These are phyloP conservation scores for Lichtheimia ramosa DNA, from an alignment of 371 early-diverging fungal species.

Conservation along the genomic window DNA sequence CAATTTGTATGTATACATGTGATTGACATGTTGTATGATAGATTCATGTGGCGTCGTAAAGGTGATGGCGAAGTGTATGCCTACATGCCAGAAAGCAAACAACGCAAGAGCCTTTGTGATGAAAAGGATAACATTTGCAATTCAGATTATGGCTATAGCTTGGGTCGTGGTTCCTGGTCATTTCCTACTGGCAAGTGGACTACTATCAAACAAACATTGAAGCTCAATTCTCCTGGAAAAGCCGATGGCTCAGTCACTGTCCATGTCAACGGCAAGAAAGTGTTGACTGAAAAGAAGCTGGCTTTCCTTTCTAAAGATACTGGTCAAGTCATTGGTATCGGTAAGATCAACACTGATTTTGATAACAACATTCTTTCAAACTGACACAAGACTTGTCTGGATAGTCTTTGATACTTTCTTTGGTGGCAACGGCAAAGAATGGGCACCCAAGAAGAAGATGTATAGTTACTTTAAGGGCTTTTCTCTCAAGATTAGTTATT, in stretches of 20 bases:
- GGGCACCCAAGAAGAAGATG: conserved; percentile 52
- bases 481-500: conserved; percentile 13
- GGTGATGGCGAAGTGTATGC: conserved; percentile 68
- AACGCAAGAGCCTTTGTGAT: conserved; percentile 43
- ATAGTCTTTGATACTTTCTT: conserved; percentile 52
- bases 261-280: conserved; percentile 37
- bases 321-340: conserved; percentile 16
- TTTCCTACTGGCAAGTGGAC: conserved; percentile 60
- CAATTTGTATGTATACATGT: background rate
- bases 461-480: conserved; percentile 57
- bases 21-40: conserved; percentile 1
- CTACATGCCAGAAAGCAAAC: conserved; percentile 53
- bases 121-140: conserved; percentile 55
- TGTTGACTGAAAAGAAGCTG: conserved; percentile 23
- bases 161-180: conserved; percentile 59
- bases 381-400: background rate
- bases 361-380: background rate
- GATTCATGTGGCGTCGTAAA: conserved; percentile 62
- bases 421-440: conserved; percentile 48
- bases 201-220: conserved; percentile 53
- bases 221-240: conserved; percentile 57
- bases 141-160: conserved; percentile 59
- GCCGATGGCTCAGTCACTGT: conserved; percentile 47
- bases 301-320: conserved; percentile 27
- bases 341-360: conserved; percentile 1